These are phyloP conservation scores for Entomortierella lignicola DNA, from an alignment of 192 early-diverging fungal species.

Conservation along the genomic window DNA sequence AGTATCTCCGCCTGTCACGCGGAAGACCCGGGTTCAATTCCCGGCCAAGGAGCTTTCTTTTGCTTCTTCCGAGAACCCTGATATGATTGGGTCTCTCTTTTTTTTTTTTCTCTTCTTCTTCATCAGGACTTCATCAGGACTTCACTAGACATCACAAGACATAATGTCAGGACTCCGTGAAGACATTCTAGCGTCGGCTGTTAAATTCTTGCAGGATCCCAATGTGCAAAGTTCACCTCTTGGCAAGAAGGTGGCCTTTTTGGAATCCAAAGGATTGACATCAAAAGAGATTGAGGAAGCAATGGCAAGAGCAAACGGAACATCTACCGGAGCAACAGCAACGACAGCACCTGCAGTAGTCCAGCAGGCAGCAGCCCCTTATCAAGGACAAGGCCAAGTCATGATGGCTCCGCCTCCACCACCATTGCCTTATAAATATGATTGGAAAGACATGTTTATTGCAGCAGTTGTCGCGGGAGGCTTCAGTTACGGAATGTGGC, in stretches of 20 bases:
- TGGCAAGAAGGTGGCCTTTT: constrained; percentile 90
- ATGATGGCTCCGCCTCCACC: constrained; percentile 24
- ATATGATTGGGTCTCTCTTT: neutral
- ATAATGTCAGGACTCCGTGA: constrained; percentile 64
- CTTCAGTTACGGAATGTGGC: constrained; percentile 83
- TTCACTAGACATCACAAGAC: neutral
- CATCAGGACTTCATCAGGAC: too few species aligned
- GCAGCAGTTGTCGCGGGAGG: constrained; percentile 86
- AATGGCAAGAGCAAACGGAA: constrained; percentile 68
- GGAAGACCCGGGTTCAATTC: constrained; percentile 45
- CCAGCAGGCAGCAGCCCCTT: neutral
- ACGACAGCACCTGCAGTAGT: constrained; percentile 14
- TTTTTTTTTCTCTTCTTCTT: neutral
- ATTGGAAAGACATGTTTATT: constrained; percentile 95
- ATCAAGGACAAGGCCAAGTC: constrained; percentile 25
- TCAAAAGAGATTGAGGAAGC: constrained; percentile 91
- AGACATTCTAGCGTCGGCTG: constrained; percentile 81
- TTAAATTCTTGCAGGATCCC: constrained; percentile 90
- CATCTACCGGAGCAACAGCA: neutral
- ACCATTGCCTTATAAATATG: constrained; percentile 65
- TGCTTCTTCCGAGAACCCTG: neutral
- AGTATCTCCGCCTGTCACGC: constrained; percentile 40
- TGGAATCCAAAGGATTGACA: constrained; percentile 94
- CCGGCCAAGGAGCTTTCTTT: constrained; percentile 37
- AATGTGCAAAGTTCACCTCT: constrained; percentile 89